A percentile compares a stretch with the other conserved stretches of the same genome.
phyloP scores from a whole-genome alignment of 495 filamentous ascomycete species.

The Penicillium maclennaniae region DNA sequence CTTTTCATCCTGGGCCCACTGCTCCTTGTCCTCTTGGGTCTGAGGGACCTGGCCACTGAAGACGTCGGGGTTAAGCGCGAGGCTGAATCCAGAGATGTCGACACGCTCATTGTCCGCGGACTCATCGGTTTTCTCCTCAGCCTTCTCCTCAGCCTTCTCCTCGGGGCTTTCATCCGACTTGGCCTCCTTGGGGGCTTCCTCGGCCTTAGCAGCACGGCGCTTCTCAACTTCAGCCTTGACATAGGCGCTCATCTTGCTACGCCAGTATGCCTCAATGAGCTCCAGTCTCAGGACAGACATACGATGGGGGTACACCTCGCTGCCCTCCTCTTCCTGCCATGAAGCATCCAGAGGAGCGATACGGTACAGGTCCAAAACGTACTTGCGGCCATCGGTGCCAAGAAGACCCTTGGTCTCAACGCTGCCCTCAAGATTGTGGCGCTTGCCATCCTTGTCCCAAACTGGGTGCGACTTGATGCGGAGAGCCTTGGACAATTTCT shows the following conservation, averaged over 20 bases:
- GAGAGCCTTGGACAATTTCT: slow-evolving; percentile 82
- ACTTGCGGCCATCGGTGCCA: slow-evolving; percentile 96
- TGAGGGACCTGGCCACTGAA: slow-evolving; percentile 90
- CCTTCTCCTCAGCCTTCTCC: slow-evolving; percentile 22
- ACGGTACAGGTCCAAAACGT: slow-evolving; percentile 94
- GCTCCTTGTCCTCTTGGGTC: slow-evolving; percentile 82
- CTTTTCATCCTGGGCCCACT: slow-evolving; percentile 80
- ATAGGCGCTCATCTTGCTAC: slow-evolving; percentile 81
- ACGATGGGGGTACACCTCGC: slow-evolving; percentile 77
- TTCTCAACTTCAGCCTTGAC: slow-evolving; percentile 69
- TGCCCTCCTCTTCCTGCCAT: slow-evolving; percentile 78
- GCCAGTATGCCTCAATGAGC: slow-evolving; percentile 78
- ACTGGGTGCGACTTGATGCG: slow-evolving; percentile 92
- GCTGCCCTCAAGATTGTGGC: slow-evolving; percentile 88
- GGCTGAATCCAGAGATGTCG: slow-evolving; percentile 81
- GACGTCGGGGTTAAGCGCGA: slow-evolving; percentile 90
- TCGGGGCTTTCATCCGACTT: slow-evolving; percentile 28
- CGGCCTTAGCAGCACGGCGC: slow-evolving; percentile 42
- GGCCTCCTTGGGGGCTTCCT: slow-evolving; percentile 42
- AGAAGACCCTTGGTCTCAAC: slow-evolving; percentile 97
- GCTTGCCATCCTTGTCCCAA: slow-evolving; percentile 93
- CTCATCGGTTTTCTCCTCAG: slow-evolving; percentile 24
- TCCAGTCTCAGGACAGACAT: slow-evolving; percentile 92
- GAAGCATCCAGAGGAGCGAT: slow-evolving; percentile 86
- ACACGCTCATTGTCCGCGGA: slow-evolving; percentile 54